A percentile compares a stretch with the other conserved stretches of the same genome.
Evolutionary conservation across 2,329 filamentous ascomycete genomes (phyloP).

Genomic region (Ophiostoma quercus): DNA sequence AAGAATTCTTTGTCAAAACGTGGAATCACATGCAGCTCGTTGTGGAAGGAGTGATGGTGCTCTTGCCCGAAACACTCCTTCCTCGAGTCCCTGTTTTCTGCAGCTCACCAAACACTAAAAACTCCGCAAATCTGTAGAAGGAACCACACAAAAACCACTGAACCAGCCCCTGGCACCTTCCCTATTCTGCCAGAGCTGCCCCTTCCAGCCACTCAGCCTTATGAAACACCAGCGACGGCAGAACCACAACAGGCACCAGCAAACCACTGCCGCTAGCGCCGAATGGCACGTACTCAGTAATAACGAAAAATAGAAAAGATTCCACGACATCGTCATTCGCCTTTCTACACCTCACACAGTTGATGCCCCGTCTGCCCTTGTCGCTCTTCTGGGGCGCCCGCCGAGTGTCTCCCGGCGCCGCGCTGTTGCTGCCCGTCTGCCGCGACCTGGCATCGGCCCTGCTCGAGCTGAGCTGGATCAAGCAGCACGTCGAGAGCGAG

Average conservation of each 20-base stretch:
- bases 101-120: not conserved
- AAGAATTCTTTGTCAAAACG: not conserved
- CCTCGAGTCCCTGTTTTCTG: not conserved
- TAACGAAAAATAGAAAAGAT: not conserved
- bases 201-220: conserved; percentile 12
- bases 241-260: not conserved
- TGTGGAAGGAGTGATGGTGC: not conserved
- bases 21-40: not conserved
- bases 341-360: too few species aligned
- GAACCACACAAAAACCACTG: too few species aligned
- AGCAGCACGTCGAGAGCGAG: conserved; percentile 45
- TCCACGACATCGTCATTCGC: not conserved
- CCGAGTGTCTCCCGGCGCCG: conserved; percentile 50
- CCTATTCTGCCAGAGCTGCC: not conserved
- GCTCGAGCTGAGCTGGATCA: conserved; percentile 69
- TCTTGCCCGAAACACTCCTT: not conserved
- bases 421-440: conserved; percentile 58
- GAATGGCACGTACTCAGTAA: not conserved
- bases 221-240: not conserved
- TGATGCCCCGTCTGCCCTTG: conserved; percentile 61
- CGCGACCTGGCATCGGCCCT: conserved; percentile 57
- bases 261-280: not conserved
- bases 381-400: conserved; percentile 51
- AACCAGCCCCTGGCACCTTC: conserved; percentile 6
- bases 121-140: too few species aligned